phyloP scores from a whole-genome alignment of 345 rosid species.

The Euclidium syriacum region DNA sequence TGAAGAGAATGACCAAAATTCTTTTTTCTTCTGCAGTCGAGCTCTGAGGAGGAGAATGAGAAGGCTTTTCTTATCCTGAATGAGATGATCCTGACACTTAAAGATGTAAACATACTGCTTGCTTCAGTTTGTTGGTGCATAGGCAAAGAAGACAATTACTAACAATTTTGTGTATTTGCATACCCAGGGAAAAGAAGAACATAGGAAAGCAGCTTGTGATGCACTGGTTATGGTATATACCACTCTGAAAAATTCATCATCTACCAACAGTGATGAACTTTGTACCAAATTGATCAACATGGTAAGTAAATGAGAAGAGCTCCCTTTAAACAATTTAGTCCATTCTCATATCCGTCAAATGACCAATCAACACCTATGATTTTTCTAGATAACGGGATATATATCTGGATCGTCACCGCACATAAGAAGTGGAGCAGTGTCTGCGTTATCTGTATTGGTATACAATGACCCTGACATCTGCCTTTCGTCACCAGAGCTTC shows the following conservation, averaged over 20 bases:
- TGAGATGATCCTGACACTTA: conserved; percentile 77
- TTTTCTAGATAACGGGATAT: conserved; percentile 80
- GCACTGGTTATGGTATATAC: conserved; percentile 52
- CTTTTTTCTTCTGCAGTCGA: conserved; percentile 44
- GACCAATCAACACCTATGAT: conserved; percentile 3
- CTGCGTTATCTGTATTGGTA: conserved; percentile 78
- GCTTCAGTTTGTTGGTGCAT: conserved; percentile 8
- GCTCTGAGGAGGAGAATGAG: conserved; percentile 58
- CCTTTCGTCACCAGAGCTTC: conserved; percentile 56
- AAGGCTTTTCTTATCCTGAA: conserved; percentile 82
- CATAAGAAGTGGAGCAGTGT: conserved; percentile 89
- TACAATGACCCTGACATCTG: conserved; percentile 60
- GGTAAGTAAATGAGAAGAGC: conserved; percentile 40
- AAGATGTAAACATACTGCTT: conserved; percentile 59
- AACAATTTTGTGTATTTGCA: background rate
- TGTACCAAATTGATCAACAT: conserved; percentile 64
- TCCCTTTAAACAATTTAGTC: background rate
- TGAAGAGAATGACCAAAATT: background rate
- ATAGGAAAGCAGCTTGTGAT: conserved; percentile 76
- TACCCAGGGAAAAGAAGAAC: conserved; percentile 68
- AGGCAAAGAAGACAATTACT: background rate
- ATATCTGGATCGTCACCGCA: conserved; percentile 89
- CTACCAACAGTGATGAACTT: conserved; percentile 33
- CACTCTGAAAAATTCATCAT: conserved; percentile 41
- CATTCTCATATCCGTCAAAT: background rate